These are phyloP conservation scores for Choricystis sp. DNA, from an alignment of 139 green algal species.

Conservation along the genomic window DNA sequence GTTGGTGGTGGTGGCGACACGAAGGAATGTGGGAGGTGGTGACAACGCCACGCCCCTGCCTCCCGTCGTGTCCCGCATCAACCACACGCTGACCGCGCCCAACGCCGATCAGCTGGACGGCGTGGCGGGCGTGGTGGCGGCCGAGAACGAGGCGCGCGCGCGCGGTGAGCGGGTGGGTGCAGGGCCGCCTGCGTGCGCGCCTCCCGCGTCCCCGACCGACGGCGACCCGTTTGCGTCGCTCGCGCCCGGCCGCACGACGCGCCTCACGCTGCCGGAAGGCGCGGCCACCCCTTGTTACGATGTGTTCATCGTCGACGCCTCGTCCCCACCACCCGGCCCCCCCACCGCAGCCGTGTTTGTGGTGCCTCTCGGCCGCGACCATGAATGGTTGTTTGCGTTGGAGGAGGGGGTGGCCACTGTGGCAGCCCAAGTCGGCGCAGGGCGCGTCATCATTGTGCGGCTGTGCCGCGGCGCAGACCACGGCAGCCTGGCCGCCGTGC, in stretches of 20 bases:
- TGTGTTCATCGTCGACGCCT: neutral
- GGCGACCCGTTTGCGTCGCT: too few relatives aligned
- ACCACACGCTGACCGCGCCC: neutral
- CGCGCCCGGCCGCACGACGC: too few relatives aligned
- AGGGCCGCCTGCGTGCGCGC: too few relatives aligned
- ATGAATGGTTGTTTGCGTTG: constrained; percentile 32
- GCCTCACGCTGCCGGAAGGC: too few relatives aligned
- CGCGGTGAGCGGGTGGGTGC: neutral
- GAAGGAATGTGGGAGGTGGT: too few relatives aligned
- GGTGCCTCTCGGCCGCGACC: constrained; percentile 20
- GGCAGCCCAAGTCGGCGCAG: constrained; percentile 8
- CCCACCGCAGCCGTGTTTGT: neutral
- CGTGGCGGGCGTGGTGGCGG: neutral
- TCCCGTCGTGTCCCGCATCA: neutral
- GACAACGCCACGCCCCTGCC: neutral
- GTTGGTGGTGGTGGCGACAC: constrained; percentile 5
- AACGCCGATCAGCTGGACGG: constrained; percentile 14
- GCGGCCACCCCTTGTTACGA: neutral
- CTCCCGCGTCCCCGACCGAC: neutral
- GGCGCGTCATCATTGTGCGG: constrained; percentile 25
- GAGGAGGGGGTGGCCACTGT: constrained; percentile 27
- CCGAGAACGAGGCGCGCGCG: neutral
- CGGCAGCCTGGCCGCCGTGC: constrained; percentile 8
- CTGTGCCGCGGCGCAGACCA: constrained; percentile 15
- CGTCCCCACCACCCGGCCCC: too few relatives aligned